Percentiles rank a stretch among this genome's conserved stretches.
Evolutionary conservation across 805 yeast genomes (phyloP).

Genomic region (Saccharomyces eubayanus): DNA sequence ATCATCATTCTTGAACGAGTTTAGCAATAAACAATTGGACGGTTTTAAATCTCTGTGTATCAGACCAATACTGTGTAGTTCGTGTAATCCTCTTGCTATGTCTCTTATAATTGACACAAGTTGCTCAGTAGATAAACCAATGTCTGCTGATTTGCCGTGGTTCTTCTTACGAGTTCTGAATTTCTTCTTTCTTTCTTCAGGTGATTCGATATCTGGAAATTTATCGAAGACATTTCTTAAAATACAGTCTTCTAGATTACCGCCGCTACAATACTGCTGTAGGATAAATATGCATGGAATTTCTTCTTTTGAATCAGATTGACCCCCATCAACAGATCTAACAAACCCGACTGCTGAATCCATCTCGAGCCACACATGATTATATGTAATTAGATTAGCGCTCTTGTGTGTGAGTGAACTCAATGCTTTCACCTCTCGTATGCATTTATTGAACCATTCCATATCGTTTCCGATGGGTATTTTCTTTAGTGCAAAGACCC

Average conservation of each 20-base stretch:
- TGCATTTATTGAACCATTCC: slow-evolving; percentile 57
- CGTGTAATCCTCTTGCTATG: slow-evolving; percentile 59
- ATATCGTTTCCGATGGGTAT: slow-evolving; percentile 75
- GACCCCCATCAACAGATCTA: slow-evolving; percentile 12
- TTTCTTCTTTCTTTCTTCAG: slow-evolving; percentile 34
- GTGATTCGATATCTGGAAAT: slow-evolving; percentile 31
- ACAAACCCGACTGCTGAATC: slow-evolving; percentile 38
- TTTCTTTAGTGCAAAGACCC: slow-evolving; percentile 76
- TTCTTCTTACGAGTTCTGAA: slow-evolving; percentile 23
- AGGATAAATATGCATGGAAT: slow-evolving; percentile 71
- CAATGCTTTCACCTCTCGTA: slow-evolving; percentile 70
- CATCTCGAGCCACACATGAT: slow-evolving; percentile 87
- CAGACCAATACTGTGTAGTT: slow-evolving; percentile 64
- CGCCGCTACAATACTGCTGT: slow-evolving; percentile 85
- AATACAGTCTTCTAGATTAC: slow-evolving; percentile 68
- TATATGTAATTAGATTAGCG: slow-evolving; percentile 67
- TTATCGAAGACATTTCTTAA: slow-evolving; percentile 26
- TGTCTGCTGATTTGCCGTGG: slow-evolving; percentile 1
- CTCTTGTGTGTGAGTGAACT: slow-evolving; percentile 40
- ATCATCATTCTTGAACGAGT: slow-evolving; percentile 14
- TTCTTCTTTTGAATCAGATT: slow-evolving; percentile 9
- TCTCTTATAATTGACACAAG: slow-evolving; percentile 63
- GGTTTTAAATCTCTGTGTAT: slow-evolving; percentile 89
- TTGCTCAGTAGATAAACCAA: slow-evolving; percentile 45
- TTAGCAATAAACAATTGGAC: slow-evolving; percentile 62